Conservation (phyloP, 495 filamentous ascomycete species). For the Penicillium antarcticum region DNA sequence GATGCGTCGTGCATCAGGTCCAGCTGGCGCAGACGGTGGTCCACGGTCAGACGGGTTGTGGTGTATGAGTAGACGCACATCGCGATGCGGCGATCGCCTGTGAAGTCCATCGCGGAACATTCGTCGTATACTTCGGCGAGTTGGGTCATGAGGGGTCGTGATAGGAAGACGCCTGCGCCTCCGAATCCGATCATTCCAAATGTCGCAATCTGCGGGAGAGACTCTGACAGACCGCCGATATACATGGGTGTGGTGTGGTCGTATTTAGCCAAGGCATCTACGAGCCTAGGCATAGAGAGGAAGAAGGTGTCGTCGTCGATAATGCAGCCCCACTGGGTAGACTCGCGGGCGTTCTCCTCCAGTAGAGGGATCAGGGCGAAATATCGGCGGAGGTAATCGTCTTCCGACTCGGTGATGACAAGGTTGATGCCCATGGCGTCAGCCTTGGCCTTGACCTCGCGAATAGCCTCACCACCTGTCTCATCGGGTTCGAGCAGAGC, state of each 20-base stretch:
- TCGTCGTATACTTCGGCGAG: conserved; percentile 31
- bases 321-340: conserved; percentile 57
- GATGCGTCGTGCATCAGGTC: conserved; percentile 50
- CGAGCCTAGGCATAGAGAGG: conserved; percentile 47
- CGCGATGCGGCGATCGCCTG: conserved; percentile 47
- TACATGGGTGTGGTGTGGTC: conserved; percentile 48
- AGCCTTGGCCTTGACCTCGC: conserved; percentile 34
- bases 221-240: conserved; percentile 56
- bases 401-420: conserved; percentile 46
- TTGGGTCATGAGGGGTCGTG: conserved; percentile 42
- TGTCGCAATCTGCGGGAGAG: conserved; percentile 43
- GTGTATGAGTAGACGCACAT: conserved; percentile 54
- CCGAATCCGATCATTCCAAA: conserved; percentile 56
- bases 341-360: conserved; percentile 38
- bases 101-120: conserved; percentile 39
- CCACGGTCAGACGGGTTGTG: conserved; percentile 44
- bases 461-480: conserved; percentile 5
- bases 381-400: conserved; percentile 54
- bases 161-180: conserved; percentile 59
- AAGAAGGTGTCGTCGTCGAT: conserved; percentile 74
- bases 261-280: conserved; percentile 42
- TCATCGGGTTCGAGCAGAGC: conserved; percentile 52
- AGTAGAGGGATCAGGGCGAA: conserved; percentile 56
- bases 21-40: conserved; percentile 51
- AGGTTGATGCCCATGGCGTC: conserved; percentile 48